Conservation (phyloP, 2,329 filamentous ascomycete species). For the Davidsoniella neocaledoniae region DNA sequence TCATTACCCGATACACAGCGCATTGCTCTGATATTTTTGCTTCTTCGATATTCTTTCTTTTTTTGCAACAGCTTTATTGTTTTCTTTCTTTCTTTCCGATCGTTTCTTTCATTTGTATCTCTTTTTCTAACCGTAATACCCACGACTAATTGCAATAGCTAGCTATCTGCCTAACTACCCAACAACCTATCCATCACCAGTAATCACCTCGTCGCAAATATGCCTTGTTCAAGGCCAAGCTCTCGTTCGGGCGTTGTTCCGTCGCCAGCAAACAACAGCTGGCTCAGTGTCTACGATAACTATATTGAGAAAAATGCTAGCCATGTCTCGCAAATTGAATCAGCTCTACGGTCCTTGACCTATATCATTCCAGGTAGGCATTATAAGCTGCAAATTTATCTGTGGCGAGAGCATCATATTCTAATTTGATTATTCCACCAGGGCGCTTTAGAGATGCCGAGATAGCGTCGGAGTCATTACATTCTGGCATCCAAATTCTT, state of each 20-base stretch:
- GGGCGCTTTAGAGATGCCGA: constrained; percentile 82
- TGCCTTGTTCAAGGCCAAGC: neutral
- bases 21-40: too few relatives aligned
- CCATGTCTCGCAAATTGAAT: constrained; percentile 90
- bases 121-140: neutral
- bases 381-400: too few relatives aligned
- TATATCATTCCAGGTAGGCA: constrained; percentile 74
- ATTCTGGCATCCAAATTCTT: constrained; percentile 76
- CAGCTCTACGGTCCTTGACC: constrained; percentile 74
- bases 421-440: constrained; percentile 17
- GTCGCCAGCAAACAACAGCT: constrained; percentile 19
- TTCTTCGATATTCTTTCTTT: neutral
- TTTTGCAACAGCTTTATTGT: neutral
- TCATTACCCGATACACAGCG: too few relatives aligned
- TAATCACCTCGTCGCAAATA: neutral
- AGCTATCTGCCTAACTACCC: neutral
- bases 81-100: neutral
- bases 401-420: too few relatives aligned
- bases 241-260: neutral
- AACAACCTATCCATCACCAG: neutral
- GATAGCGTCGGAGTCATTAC: constrained; percentile 81
- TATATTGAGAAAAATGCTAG: constrained; percentile 93
- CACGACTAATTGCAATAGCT: neutral
- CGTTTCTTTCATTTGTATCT: neutral
- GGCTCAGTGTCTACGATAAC: constrained; percentile 59